Percentiles rank a stretch among this genome's conserved stretches.
These are phyloP conservation scores for Polygonum aviculare DNA, from an alignment of 148 eudicot genomes.

Conservation along the genomic window DNA sequence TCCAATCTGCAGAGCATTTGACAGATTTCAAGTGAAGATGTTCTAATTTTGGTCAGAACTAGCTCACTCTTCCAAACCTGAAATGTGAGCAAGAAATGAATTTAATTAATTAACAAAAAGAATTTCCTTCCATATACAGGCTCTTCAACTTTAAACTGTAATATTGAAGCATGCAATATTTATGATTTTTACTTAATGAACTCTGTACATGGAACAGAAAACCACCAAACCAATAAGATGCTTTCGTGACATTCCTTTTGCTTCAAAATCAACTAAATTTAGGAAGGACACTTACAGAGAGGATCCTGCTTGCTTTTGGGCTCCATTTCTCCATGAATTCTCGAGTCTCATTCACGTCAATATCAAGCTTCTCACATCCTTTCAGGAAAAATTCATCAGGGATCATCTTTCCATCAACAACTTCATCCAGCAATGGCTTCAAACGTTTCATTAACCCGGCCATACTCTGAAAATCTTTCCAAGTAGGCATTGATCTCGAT, in stretches of 20 bases:
- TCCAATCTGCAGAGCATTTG: constrained; percentile 40
- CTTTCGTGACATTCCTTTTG: neutral
- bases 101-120: neutral
- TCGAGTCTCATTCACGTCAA: constrained; percentile 61
- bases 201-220: neutral
- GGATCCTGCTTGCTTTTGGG: constrained; percentile 60
- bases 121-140: neutral
- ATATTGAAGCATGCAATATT: too few species aligned
- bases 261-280: neutral
- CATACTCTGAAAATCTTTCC: constrained; percentile 37
- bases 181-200: neutral
- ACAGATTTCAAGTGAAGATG: constrained; percentile 46
- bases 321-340: constrained; percentile 85
- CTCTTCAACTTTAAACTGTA: neutral
- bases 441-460: constrained; percentile 55
- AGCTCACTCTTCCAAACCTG: constrained; percentile 75
- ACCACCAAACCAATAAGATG: neutral
- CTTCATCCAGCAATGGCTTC: constrained; percentile 58
- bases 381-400: constrained; percentile 44
- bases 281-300: constrained; percentile 44
- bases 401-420: constrained; percentile 34
- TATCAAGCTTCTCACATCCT: constrained; percentile 67
- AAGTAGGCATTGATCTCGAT: constrained; percentile 47
- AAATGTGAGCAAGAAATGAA: constrained; percentile 1
- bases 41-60: constrained; percentile 49